These are phyloP conservation scores for Rhizopus arrhizus DNA, from an alignment of 371 early-diverging fungal genomes.

Conservation along the genomic window DNA sequence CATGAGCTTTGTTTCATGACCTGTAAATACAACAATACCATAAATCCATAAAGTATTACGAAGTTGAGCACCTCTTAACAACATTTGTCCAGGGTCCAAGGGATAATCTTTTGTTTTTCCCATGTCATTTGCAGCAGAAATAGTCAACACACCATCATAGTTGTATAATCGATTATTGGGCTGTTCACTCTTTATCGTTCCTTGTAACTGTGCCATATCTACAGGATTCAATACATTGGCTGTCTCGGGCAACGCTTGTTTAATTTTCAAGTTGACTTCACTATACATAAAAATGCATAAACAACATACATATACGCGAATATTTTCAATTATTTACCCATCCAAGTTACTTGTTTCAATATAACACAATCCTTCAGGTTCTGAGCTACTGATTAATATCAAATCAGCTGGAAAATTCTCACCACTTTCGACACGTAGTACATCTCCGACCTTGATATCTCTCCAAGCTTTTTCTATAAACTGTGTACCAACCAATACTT, in stretches of 20 bases:
- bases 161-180: slow-evolving; percentile 90
- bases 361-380: slow-evolving; percentile 86
- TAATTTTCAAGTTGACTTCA: slow-evolving; percentile 93
- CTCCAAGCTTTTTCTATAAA: slow-evolving; percentile 77
- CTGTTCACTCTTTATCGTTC: slow-evolving; percentile 73
- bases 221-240: slow-evolving; percentile 62
- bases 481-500: slow-evolving; percentile 63
- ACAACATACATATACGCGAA: background rate
- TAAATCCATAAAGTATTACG: slow-evolving; percentile 88
- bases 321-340: slow-evolving; percentile 33
- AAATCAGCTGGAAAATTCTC: slow-evolving; percentile 95
- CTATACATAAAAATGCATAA: slow-evolving; percentile 32
- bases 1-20: slow-evolving; percentile 91
- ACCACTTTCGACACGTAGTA: slow-evolving; percentile 83
- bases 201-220: slow-evolving; percentile 60
- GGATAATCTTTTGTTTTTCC: slow-evolving; percentile 65
- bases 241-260: slow-evolving; percentile 81
- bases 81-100: slow-evolving; percentile 79
- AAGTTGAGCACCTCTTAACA: slow-evolving; percentile 82
- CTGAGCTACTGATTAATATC: slow-evolving; percentile 82
- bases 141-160: slow-evolving; percentile 76
- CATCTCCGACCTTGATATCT: slow-evolving; percentile 88
- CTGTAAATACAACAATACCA: slow-evolving; percentile 84
- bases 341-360: slow-evolving; percentile 96
- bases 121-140: slow-evolving; percentile 51